Percentiles rank a stretch among this genome's conserved stretches.
Evolutionary conservation across 805 yeast species (phyloP).

Genomic region (Clavispora fructus): DNA sequence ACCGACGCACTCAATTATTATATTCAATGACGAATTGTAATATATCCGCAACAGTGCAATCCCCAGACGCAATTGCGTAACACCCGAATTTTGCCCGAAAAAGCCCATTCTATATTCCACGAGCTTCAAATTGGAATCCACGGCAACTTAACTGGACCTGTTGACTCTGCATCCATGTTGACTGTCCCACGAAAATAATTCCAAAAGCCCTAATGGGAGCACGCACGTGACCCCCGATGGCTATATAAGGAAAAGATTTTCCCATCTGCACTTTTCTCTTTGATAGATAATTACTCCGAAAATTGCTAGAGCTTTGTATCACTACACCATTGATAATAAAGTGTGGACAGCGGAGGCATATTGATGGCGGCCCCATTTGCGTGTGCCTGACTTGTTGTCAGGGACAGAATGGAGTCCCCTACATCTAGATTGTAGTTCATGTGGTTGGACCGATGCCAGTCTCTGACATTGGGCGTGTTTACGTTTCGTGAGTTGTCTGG

Average conservation of each 20-base stretch:
- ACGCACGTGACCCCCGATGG: conserved; percentile 1
- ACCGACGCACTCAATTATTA: too few species aligned
- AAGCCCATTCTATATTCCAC: too few species aligned
- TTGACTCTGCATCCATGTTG: too few species aligned
- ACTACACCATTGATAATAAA: conserved; percentile 22
- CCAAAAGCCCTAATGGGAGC: background rate
- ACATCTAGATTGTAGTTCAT: background rate
- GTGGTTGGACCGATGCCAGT: background rate
- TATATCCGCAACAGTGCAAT: too few species aligned
- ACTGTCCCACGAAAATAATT: too few species aligned
- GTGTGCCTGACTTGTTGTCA: background rate
- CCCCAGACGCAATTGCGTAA: too few species aligned
- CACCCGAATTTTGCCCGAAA: too few species aligned
- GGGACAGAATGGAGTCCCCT: background rate
- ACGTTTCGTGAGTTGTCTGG: too few species aligned
- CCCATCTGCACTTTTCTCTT: conserved; percentile 4
- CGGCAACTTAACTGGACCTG: too few species aligned
- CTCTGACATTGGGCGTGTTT: too few species aligned
- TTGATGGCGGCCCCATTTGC: background rate
- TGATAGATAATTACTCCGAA: conserved; percentile 31
- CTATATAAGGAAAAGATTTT: background rate
- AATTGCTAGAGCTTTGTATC: conserved; percentile 38
- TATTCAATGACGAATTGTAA: too few species aligned
- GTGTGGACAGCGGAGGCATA: conserved; percentile 48
- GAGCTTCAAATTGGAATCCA: too few species aligned